These are phyloP conservation scores for Nemania abortiva DNA, from an alignment of 2,329 filamentous ascomycete genomes.

Conservation along the genomic window DNA sequence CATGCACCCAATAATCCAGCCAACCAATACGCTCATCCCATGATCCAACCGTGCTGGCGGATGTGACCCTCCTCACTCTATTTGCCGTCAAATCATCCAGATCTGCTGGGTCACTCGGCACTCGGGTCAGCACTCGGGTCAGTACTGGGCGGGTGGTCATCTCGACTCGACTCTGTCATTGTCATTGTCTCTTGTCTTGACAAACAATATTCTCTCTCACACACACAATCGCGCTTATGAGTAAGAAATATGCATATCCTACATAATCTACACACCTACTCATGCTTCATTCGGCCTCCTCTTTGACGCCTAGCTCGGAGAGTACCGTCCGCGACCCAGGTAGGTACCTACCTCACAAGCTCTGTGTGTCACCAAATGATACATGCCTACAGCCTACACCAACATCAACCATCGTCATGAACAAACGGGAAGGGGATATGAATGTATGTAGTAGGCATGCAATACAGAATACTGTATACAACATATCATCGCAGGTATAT, in stretches of 20 bases:
- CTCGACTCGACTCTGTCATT: neutral
- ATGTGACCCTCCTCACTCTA: conserved; percentile 14
- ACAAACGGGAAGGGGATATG: conserved; percentile 6
- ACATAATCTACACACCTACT: conserved; percentile 16
- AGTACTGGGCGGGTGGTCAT: conserved; percentile 23
- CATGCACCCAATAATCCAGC: conserved; percentile 14
- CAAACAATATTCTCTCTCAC: neutral
- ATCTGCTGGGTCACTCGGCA: conserved; percentile 31
- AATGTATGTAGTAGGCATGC: neutral
- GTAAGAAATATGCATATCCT: neutral
- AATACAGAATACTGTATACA: conserved; percentile 2
- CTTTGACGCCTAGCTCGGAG: neutral
- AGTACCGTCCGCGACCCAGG: neutral
- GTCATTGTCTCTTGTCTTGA: neutral
- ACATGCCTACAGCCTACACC: neutral
- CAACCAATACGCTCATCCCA: conserved; percentile 26
- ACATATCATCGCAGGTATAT: neutral
- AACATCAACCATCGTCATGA: neutral
- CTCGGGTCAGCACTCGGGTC: conserved; percentile 9
- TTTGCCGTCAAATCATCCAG: conserved; percentile 34
- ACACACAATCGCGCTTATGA: neutral
- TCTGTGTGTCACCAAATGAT: conserved; percentile 18
- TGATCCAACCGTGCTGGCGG: conserved; percentile 25
- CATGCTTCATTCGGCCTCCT: conserved; percentile 9
- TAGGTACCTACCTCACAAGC: neutral